Evolutionary conservation across 331 rosid genomes (phyloP), one percentile per base, ranked within the genome.

Genomic region (Malus hybrid): DNA sequence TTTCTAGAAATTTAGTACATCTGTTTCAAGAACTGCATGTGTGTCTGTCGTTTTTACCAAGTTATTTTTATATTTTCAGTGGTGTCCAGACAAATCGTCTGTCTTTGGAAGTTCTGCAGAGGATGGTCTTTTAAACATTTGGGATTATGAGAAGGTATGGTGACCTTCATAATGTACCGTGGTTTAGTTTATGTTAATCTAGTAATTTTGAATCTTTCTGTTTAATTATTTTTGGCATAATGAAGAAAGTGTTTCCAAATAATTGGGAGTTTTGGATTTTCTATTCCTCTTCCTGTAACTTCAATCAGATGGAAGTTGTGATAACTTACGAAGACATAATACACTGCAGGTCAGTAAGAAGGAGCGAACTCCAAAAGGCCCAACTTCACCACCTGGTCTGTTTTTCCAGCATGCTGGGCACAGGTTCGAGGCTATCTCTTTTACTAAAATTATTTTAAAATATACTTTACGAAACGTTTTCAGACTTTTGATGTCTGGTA

Each of bases 361-460:
- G 85, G 97, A 95, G 86, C 93, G 87, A 78, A 75, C 88, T 52
- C 81, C 91, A 74, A 93, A 80, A 82, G 75, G 87, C 69, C 73
- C 88, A 57, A 83, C 65, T 79, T 74, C 93, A 80, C 90, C 96
- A 70, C 83, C 93, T 7, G 99, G 97, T 74, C 83, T 95, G 91
- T 89, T 95, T 82, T 95, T 95, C 81, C 99, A 95, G 79, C 99
- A 95, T 83, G 99, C 98, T 70, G 99, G 99, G 77, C 99, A 95
- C 90, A 95, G 99, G 99, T 94, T 74, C 75, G 77, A 28, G 48
- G n/a, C 73, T 70, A 13, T 46, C 36, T 34, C 31, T 31, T 80
- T 56, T 46, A 18, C 22, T 64, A 62, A 71, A 70, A 28, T 69
- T 48, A 27, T 71, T 10, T 24, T 1, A 55, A 36, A 33, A 39